These are phyloP conservation scores for Madurella mycetomatis DNA, from an alignment of 2,329 filamentous ascomycete genomes.

Conservation along the genomic window DNA sequence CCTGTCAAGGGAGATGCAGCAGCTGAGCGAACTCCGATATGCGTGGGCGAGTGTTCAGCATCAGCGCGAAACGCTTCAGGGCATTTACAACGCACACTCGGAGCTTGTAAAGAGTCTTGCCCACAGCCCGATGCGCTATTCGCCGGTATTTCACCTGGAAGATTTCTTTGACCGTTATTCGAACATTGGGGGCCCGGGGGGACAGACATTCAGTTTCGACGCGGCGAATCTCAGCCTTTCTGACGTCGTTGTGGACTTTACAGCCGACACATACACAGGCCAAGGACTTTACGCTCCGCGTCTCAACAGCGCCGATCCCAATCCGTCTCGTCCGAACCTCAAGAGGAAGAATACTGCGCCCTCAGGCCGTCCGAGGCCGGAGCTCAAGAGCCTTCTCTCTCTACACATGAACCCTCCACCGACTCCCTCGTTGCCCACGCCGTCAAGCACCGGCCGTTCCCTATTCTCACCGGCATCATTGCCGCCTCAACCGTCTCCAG, in stretches of 20 bases:
- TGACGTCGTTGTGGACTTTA: slow-evolving; percentile 60
- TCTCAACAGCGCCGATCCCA: slow-evolving; percentile 25
- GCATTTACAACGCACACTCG: slow-evolving; percentile 71
- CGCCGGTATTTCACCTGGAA: slow-evolving; percentile 76
- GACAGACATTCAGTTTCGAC: slow-evolving; percentile 61
- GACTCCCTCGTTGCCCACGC: slow-evolving; percentile 28
- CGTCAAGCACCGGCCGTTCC: slow-evolving; percentile 33
- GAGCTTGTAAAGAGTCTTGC: slow-evolving; percentile 72
- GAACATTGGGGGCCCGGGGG: slow-evolving; percentile 53
- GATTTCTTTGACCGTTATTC: slow-evolving; percentile 82
- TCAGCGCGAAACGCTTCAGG: slow-evolving; percentile 73
- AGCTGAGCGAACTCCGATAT: slow-evolving; percentile 68
- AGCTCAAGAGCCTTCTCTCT: slow-evolving; percentile 35
- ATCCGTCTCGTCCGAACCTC: slow-evolving; percentile 36
- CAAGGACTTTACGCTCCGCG: slow-evolving; percentile 46
- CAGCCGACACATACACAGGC: slow-evolving; percentile 51
- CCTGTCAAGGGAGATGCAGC: slow-evolving; percentile 72
- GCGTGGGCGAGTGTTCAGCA: slow-evolving; percentile 76
- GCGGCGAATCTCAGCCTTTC: slow-evolving; percentile 68
- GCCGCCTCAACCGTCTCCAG: slow-evolving; percentile 37
- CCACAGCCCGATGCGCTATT: slow-evolving; percentile 66
- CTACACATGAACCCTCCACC: slow-evolving; percentile 31
- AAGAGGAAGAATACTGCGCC: slow-evolving; percentile 47
- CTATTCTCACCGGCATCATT: slow-evolving; percentile 35
- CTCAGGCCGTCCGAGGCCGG: slow-evolving; percentile 36